Percentiles rank a stretch among this genome's conserved stretches.
Conservation (phyloP, 83 land plant genomes). For the Diphasiastrum complanatum region DNA sequence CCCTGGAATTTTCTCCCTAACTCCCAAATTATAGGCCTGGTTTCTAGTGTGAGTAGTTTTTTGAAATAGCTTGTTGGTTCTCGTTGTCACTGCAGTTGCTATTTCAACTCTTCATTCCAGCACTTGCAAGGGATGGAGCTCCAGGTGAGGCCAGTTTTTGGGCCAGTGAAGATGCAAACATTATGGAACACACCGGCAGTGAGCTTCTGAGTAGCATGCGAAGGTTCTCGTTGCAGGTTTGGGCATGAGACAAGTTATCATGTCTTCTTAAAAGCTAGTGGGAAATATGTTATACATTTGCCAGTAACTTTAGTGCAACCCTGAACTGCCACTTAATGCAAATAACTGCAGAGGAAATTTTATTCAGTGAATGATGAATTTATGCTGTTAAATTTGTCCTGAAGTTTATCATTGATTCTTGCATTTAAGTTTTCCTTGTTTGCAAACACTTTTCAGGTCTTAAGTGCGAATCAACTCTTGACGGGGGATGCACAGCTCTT, state of each 20-base stretch:
- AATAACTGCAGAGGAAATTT: no score
- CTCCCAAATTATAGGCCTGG: not conserved
- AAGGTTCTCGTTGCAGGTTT: conserved; percentile 30
- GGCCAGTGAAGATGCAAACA: conserved; percentile 11
- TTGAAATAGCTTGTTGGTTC: not conserved
- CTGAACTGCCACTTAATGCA: no score
- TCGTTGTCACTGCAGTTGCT: conserved; percentile 17
- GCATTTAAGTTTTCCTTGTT: not conserved
- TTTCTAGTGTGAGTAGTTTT: not conserved
- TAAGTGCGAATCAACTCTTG: conserved; percentile 20
- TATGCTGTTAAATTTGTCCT: no score
- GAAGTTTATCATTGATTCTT: no score
- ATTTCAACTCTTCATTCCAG: conserved; percentile 29
- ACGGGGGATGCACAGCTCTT: conserved; percentile 13
- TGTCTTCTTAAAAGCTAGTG: not conserved
- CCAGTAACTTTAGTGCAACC: no score
- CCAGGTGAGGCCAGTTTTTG: conserved; percentile 27
- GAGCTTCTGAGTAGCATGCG: conserved; percentile 38
- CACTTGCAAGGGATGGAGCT: conserved; percentile 27
- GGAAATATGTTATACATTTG: no score
- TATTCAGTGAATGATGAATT: not conserved
- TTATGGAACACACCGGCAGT: conserved; percentile 30
- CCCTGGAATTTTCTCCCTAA: not conserved
- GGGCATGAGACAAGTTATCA: no score
- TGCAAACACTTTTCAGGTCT: conserved; percentile 11